Conservation (phyloP, 306 rosid species). For the Luffa acutangula region DNA sequence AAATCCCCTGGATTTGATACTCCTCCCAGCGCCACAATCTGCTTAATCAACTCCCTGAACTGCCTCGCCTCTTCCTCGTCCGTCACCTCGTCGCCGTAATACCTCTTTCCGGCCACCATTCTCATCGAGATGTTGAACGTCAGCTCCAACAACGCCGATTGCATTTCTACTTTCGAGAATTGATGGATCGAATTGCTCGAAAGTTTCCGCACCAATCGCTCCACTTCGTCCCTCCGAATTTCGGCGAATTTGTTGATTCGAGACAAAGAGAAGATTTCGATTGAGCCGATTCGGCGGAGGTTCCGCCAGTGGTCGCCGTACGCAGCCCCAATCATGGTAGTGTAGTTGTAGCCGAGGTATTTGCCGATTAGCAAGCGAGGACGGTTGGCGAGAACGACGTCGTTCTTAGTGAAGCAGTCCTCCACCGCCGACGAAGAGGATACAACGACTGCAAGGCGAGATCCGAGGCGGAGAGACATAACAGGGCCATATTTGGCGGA, state of each 20-base stretch:
- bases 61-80: slow-evolving; percentile 28
- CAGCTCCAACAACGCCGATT: slow-evolving; percentile 25
- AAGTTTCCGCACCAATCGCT: slow-evolving; percentile 22
- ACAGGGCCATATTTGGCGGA: slow-evolving; percentile 33
- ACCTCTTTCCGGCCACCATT: slow-evolving; percentile 66
- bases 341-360: slow-evolving; percentile 32
- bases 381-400: slow-evolving; percentile 47
- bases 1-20: slow-evolving; percentile 28
- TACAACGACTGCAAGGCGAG: slow-evolving; percentile 25
- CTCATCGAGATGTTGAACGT: slow-evolving; percentile 50
- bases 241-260: slow-evolving; percentile 19
- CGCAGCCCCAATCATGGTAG: slow-evolving; percentile 17
- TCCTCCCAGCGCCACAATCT: slow-evolving; percentile 5
- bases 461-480: slow-evolving; percentile 21
- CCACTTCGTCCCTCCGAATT: slow-evolving; percentile 34
- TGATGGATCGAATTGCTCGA: background rate
- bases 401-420: slow-evolving; percentile 68
- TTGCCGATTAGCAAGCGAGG: slow-evolving; percentile 15
- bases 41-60: slow-evolving; percentile 25
- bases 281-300: slow-evolving; percentile 50
- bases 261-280: slow-evolving; percentile 42
- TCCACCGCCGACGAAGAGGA: slow-evolving; percentile 34
- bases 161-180: slow-evolving; percentile 27
- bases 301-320: slow-evolving; percentile 82
- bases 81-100: slow-evolving; percentile 24